Conservation (phyloP, 331 rosid genomes). For the Phaseolus coccineus region DNA sequence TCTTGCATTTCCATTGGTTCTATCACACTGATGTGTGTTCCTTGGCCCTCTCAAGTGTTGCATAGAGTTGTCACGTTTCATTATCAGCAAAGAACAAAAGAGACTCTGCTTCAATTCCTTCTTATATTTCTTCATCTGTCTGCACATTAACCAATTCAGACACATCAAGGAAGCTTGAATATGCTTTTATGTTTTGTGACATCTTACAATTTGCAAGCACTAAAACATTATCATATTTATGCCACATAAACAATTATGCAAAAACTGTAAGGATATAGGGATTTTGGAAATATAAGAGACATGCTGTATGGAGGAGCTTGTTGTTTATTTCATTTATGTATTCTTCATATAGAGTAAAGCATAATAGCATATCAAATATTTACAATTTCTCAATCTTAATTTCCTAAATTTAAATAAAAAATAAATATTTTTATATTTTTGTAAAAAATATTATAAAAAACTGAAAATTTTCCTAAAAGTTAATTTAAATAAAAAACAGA, state of each 20-base stretch:
- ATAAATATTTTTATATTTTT: too few species aligned
- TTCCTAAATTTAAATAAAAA: too few species aligned
- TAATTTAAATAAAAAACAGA: too few species aligned
- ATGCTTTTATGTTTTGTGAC: neutral
- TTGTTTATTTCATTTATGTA: too few species aligned
- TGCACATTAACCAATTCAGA: slow-evolving; percentile 39
- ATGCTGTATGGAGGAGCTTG: too few species aligned
- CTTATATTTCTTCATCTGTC: slow-evolving; percentile 69
- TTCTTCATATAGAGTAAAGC: too few species aligned
- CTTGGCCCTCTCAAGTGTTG: slow-evolving; percentile 58
- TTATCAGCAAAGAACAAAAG: slow-evolving; percentile 56
- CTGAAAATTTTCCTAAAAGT: too few species aligned
- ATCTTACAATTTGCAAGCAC: neutral
- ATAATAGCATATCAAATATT: too few species aligned
- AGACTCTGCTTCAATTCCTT: slow-evolving; percentile 57
- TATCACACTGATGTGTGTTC: slow-evolving; percentile 7
- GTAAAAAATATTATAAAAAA: too few species aligned
- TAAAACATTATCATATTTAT: neutral
- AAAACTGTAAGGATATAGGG: neutral
- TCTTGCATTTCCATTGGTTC: slow-evolving; percentile 24
- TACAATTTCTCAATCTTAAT: too few species aligned
- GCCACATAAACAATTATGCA: neutral
- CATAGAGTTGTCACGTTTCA: slow-evolving; percentile 57
- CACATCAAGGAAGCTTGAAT: neutral
- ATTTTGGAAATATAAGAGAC: too few species aligned